Percentiles rank a stretch among this genome's conserved stretches.
Conservation (phyloP, 1,284 basidiomycete genomes). For the Ustilago nuda region DNA sequence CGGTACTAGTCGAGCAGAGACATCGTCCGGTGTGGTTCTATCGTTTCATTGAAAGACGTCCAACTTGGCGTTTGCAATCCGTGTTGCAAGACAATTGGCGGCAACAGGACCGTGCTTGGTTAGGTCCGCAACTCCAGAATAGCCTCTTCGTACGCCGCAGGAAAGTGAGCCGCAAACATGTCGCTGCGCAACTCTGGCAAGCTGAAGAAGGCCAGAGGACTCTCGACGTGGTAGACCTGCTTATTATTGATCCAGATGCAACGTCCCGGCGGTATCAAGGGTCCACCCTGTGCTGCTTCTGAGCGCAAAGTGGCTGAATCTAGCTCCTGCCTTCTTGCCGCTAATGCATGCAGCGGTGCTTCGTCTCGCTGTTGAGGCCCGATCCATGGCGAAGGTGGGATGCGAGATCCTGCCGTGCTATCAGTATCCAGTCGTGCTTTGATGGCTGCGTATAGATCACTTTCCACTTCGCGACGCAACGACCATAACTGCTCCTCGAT, state of each 20-base stretch:
- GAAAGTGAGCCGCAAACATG: constrained; percentile 66
- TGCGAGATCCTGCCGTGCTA: constrained; percentile 15
- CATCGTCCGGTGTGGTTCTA: not conserved
- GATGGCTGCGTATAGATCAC: constrained; percentile 64
- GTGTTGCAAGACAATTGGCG: not conserved
- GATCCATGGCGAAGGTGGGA: constrained; percentile 64
- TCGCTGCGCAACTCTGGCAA: constrained; percentile 57
- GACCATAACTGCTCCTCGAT: constrained; percentile 65
- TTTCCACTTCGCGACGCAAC: constrained; percentile 65
- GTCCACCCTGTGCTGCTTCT: constrained; percentile 60
- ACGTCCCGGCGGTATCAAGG: constrained; percentile 62
- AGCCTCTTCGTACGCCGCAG: constrained; percentile 65
- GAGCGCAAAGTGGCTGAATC: constrained; percentile 61
- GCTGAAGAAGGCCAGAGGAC: constrained; percentile 64
- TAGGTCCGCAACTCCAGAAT: constrained; percentile 43
- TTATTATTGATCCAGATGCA: constrained; percentile 58
- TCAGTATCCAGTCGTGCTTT: constrained; percentile 52
- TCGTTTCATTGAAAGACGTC: not conserved
- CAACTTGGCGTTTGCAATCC: no score
- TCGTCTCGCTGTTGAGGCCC: constrained; percentile 46
- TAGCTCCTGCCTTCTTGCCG: constrained; percentile 56
- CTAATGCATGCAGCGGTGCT: constrained; percentile 61
- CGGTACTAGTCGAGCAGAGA: not conserved
- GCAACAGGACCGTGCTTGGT: not conserved
- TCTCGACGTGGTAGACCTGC: constrained; percentile 57